Conservation (phyloP, 257 asterid genomes). For the Penstemon newberryi region DNA sequence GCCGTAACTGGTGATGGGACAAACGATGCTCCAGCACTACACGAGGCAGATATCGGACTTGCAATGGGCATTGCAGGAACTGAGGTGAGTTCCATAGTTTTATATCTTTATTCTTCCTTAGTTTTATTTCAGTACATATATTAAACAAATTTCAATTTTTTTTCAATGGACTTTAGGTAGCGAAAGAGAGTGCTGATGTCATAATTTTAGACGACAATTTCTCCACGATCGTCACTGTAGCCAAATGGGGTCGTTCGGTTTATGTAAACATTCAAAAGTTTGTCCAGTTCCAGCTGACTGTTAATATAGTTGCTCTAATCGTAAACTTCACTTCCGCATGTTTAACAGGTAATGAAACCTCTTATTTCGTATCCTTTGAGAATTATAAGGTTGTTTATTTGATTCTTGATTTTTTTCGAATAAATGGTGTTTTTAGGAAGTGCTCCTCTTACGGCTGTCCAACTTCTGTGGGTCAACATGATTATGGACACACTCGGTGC, state of each 20-base stretch:
- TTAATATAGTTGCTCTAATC: conserved; percentile 78
- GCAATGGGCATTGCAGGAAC: conserved; percentile 70
- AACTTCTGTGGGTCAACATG: conserved; percentile 98
- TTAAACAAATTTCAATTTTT: neutral
- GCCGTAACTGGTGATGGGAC: conserved; percentile 72
- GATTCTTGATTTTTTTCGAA: neutral
- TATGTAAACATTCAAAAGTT: conserved; percentile 90
- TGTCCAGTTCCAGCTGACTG: conserved; percentile 94
- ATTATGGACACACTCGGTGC: conserved; percentile 99
- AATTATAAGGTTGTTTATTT: neutral
- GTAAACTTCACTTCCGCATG: conserved; percentile 95
- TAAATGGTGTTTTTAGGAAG: conserved; percentile 45
- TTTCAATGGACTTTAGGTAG: conserved; percentile 48
- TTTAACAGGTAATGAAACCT: conserved; percentile 54
- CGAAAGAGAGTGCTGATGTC: conserved; percentile 62
- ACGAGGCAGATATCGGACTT: conserved; percentile 62
- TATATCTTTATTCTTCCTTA: neutral
- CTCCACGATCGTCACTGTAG: conserved; percentile 94
- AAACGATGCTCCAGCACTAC: conserved; percentile 64
- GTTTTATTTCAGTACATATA: neutral
- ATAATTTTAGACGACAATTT: conserved; percentile 55
- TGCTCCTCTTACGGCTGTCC: conserved; percentile 96
- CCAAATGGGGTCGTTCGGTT: conserved; percentile 98
- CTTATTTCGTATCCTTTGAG: neutral
- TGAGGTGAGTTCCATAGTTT: conserved; percentile 38